phyloP scores from a whole-genome alignment of 2,329 filamentous ascomycete species.

The Colletotrichum karsti region DNA sequence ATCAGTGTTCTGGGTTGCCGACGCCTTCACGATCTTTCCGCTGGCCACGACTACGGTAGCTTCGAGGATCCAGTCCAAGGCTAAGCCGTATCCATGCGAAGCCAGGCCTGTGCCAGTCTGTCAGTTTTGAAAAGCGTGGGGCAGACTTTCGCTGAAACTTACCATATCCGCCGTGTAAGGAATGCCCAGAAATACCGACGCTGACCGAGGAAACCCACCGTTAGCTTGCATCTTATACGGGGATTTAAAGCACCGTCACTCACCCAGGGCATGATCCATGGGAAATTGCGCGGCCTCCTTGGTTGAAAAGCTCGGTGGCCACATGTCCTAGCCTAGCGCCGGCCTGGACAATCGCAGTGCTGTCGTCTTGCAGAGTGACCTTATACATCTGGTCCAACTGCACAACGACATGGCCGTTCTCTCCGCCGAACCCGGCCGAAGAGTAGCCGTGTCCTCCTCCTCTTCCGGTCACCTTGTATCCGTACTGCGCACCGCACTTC shows the following conservation, averaged over 20 bases:
- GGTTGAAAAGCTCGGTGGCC: constrained; percentile 46
- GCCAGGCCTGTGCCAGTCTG: background rate
- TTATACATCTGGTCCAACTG: constrained; percentile 54
- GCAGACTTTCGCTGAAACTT: background rate
- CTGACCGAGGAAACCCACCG: constrained; percentile 24
- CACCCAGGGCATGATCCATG: constrained; percentile 64
- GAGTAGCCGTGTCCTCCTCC: constrained; percentile 62
- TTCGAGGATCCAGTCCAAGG: constrained; percentile 44
- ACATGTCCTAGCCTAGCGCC: constrained; percentile 60
- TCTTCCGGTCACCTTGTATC: constrained; percentile 56
- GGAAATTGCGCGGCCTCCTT: constrained; percentile 50
- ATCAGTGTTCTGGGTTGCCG: constrained; percentile 43
- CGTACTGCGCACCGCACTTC: constrained; percentile 49
- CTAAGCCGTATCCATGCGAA: constrained; percentile 34
- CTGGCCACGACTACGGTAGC: constrained; percentile 48
- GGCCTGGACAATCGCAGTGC: constrained; percentile 52
- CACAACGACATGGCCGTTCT: constrained; percentile 56
- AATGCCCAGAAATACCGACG: constrained; percentile 49
- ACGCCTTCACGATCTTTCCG: constrained; percentile 39
- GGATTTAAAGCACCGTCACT: constrained; percentile 24
- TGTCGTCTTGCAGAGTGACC: constrained; percentile 48
- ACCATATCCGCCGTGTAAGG: constrained; percentile 51
- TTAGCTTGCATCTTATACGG: background rate
- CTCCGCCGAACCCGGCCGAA: constrained; percentile 56
- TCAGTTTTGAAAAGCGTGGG: background rate